A percentile compares a stretch with the other conserved stretches of the same genome.
Evolutionary conservation across 108 stramenopile species (phyloP).

Genomic region (Skeletonema potamos): DNA sequence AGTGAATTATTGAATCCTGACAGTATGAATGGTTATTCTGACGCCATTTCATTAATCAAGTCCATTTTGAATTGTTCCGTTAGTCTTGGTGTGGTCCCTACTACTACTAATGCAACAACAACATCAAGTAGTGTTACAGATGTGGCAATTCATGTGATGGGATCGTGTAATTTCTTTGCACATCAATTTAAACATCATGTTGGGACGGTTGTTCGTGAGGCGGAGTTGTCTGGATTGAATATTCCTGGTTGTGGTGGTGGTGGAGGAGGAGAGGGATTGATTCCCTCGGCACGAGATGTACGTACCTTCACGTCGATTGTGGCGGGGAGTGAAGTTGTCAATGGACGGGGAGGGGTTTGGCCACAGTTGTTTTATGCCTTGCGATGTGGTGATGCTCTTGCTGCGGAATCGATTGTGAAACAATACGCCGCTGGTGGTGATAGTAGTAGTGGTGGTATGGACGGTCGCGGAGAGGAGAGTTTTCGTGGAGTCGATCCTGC

Average conservation of each 20-base stretch:
- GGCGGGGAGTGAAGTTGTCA: slow-evolving; percentile 23
- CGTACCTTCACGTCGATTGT: slow-evolving; percentile 23
- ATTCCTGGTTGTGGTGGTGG: neutral
- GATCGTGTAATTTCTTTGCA: slow-evolving; percentile 29
- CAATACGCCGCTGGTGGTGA: neutral
- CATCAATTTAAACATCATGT: slow-evolving; percentile 31
- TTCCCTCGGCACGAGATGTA: slow-evolving; percentile 17
- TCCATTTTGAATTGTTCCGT: slow-evolving; percentile 17
- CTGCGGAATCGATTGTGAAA: slow-evolving; percentile 10
- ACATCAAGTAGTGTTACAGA: neutral
- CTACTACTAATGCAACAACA: neutral
- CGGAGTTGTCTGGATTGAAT: slow-evolving; percentile 9
- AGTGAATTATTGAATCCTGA: neutral
- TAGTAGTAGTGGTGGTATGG: neutral
- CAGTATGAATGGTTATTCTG: slow-evolving; percentile 17
- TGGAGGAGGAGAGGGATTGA: neutral
- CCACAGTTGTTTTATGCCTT: slow-evolving; percentile 25
- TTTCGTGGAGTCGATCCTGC: slow-evolving; percentile 20
- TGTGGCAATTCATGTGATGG: slow-evolving; percentile 13
- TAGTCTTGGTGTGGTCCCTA: neutral
- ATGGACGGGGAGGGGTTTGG: slow-evolving; percentile 33
- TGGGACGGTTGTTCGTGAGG: slow-evolving; percentile 19
- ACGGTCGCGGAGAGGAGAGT: neutral
- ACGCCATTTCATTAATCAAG: slow-evolving; percentile 20
- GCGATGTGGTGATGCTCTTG: slow-evolving; percentile 14